Conservation (phyloP, 345 rosid species). For the Pelargonium nanum region DNA sequence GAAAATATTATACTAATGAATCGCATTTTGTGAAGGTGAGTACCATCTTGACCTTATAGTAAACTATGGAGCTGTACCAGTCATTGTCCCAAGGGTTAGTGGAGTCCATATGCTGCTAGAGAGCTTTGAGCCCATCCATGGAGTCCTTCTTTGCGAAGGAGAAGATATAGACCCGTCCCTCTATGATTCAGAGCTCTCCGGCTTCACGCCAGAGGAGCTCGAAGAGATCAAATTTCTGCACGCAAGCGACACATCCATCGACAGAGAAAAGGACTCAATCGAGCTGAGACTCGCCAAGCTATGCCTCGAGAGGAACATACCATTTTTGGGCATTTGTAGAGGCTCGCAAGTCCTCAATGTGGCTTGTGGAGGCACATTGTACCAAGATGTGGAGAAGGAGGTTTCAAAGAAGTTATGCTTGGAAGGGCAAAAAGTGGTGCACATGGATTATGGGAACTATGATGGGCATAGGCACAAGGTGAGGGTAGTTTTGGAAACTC, state of each 20-base stretch:
- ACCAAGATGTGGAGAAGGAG: conserved; percentile 59
- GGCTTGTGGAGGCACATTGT: conserved; percentile 75
- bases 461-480: conserved; percentile 70
- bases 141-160: conserved; percentile 92
- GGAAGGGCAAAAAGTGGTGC: conserved; percentile 29
- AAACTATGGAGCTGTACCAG: conserved; percentile 72
- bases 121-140: conserved; percentile 87
- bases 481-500: conserved; percentile 41
- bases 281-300: conserved; percentile 67
- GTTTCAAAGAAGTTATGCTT: conserved; percentile 21
- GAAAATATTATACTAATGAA: neutral
- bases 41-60: conserved; percentile 88
- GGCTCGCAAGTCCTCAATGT: conserved; percentile 80
- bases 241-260: conserved; percentile 58
- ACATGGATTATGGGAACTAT: conserved; percentile 65
- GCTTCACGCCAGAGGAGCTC: conserved; percentile 49
- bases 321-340: conserved; percentile 74
- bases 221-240: conserved; percentile 62
- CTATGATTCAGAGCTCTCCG: conserved; percentile 40
- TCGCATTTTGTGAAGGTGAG: conserved; percentile 62
- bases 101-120: conserved; percentile 66
- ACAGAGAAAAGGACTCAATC: conserved; percentile 70
- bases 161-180: conserved; percentile 83
- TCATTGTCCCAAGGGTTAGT: conserved; percentile 64
- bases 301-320: conserved; percentile 77